phyloP scores from a whole-genome alignment of 352 stramenopile genomes.

The Globisporangium spinosum region DNA sequence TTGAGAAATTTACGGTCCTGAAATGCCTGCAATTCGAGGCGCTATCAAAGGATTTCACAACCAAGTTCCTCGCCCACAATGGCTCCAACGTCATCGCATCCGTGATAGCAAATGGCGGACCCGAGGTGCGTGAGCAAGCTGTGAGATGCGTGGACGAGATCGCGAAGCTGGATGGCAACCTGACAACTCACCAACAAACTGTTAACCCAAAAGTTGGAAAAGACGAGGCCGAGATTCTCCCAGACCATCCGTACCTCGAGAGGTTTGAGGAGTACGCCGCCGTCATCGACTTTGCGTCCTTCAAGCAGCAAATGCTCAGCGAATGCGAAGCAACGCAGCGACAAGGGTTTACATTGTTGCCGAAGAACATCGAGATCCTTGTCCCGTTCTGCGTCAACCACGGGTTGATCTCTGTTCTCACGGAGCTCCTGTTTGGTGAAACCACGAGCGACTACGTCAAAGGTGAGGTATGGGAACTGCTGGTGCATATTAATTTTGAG shows the following conservation, averaged over 20 bases:
- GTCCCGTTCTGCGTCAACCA: constrained; percentile 6
- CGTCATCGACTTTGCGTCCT: constrained; percentile 1
- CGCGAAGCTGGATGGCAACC: not conserved
- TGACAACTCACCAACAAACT: not conserved
- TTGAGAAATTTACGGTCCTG: not conserved
- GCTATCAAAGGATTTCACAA: not conserved
- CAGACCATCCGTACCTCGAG: not conserved
- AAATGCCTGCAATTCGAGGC: not conserved
- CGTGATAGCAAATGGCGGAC: not conserved
- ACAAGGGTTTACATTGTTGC: constrained; percentile 1
- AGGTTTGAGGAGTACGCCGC: not conserved
- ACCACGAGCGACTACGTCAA: constrained; percentile 5
- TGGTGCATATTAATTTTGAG: constrained; percentile 10
- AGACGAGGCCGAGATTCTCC: not conserved
- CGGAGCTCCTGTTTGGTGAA: not conserved
- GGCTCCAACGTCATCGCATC: not conserved
- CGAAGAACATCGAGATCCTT: constrained; percentile 10
- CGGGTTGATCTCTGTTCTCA: constrained; percentile 1
- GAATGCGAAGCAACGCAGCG: not conserved
- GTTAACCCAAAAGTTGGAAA: not conserved
- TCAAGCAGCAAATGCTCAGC: not conserved
- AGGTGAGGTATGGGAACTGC: constrained; percentile 4
- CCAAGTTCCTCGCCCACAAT: not conserved
- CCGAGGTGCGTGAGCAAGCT: not conserved
- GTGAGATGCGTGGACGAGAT: not conserved